A percentile compares a stretch with the other conserved stretches of the same genome.
phyloP scores from a whole-genome alignment of 1,284 basidiomycete genomes.

The Puccinia polysora region DNA sequence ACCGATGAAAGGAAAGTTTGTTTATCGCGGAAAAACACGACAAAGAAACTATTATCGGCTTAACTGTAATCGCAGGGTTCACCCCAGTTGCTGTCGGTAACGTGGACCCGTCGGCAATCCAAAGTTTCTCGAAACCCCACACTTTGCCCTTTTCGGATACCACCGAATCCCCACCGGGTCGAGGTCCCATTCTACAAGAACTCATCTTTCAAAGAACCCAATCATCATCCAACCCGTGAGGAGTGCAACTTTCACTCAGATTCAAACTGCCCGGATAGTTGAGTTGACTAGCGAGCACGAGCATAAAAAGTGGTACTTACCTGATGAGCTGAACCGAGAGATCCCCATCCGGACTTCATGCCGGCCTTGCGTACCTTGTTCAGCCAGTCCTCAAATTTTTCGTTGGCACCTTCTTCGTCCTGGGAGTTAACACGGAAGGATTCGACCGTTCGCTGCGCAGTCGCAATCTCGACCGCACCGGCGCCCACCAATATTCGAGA shows the following conservation, averaged over 20 bases:
- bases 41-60: neutral
- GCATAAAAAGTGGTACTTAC: neutral
- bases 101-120: constrained; percentile 55
- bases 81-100: constrained; percentile 56
- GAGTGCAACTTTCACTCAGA: neutral
- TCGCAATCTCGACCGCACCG: constrained; percentile 55
- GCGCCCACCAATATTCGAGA: constrained; percentile 54
- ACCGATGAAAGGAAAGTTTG: neutral
- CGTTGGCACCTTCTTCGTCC: constrained; percentile 49
- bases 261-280: no score
- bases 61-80: constrained; percentile 58
- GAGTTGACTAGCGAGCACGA: no score
- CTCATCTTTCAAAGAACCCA: constrained; percentile 54
- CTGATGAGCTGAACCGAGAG: constrained; percentile 52
- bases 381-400: constrained; percentile 47
- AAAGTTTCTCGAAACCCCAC: constrained; percentile 55
- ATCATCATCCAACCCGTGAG: neutral
- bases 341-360: neutral
- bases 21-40: constrained; percentile 1
- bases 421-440: constrained; percentile 45
- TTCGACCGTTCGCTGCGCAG: constrained; percentile 52
- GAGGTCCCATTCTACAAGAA: constrained; percentile 54
- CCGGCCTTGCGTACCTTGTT: constrained; percentile 38
- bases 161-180: constrained; percentile 51
- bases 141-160: constrained; percentile 55